phyloP scores from a whole-genome alignment of 2,329 filamentous ascomycete genomes.

The Aspergillus costaricaensis region DNA sequence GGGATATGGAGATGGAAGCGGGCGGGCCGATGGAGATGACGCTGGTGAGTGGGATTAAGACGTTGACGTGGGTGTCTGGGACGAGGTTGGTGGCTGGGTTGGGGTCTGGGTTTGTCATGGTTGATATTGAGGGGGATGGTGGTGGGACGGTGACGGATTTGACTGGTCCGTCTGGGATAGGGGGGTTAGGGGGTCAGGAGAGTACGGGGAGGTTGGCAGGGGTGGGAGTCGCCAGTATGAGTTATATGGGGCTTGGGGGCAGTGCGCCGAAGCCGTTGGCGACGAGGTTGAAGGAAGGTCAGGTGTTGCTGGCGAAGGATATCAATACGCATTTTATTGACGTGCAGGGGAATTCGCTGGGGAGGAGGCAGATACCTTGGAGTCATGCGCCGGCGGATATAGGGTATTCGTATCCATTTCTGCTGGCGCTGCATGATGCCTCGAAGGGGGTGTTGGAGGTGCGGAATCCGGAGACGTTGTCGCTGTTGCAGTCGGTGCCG shows the following conservation, averaged over 20 bases:
- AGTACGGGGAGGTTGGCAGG: conserved; percentile 73
- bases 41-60: conserved; percentile 80
- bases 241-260: conserved; percentile 91
- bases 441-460: conserved; percentile 85
- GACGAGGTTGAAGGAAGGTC: conserved; percentile 75
- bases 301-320: conserved; percentile 94
- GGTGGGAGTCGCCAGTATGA: conserved; percentile 83
- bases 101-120: conserved; percentile 86
- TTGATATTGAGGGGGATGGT: conserved; percentile 75
- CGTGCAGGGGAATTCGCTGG: conserved; percentile 74
- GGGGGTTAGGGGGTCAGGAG: conserved; percentile 64
- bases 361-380: conserved; percentile 92
- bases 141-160: conserved; percentile 74
- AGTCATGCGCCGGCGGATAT: conserved; percentile 81
- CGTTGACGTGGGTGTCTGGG: conserved; percentile 85
- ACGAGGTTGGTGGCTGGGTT: conserved; percentile 86
- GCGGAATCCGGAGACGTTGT: conserved; percentile 87
- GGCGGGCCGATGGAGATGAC: conserved; percentile 71
- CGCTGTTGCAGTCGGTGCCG: conserved; percentile 80
- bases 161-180: conserved; percentile 71
- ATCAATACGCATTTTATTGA: conserved; percentile 94
- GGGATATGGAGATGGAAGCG: conserved; percentile 80
- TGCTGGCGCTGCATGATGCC: conserved; percentile 80
- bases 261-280: conserved; percentile 90
- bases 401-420: conserved; percentile 95